Evolutionary conservation across 2,329 filamentous ascomycete species (phyloP).

Genomic region (Aspergillus novoparasiticus): DNA sequence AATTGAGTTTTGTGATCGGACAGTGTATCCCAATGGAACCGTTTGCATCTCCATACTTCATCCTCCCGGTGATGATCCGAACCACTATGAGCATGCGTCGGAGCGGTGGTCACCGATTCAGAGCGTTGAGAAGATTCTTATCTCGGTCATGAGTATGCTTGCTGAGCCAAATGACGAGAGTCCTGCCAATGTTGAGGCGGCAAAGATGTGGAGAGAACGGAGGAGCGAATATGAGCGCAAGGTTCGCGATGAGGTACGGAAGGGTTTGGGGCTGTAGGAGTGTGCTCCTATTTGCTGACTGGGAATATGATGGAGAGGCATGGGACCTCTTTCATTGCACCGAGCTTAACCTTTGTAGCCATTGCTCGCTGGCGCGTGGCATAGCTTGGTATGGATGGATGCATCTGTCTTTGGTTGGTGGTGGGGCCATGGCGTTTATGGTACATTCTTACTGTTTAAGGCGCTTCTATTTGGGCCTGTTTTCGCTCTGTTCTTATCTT

Average conservation of each 20-base stretch:
- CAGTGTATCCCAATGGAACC: constrained; percentile 87
- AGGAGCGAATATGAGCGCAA: constrained; percentile 81
- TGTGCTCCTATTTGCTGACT: neutral
- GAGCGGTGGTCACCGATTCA: constrained; percentile 97
- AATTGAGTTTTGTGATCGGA: constrained; percentile 2
- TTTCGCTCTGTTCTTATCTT: neutral
- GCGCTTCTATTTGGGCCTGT: neutral
- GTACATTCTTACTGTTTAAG: neutral
- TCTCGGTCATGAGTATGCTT: constrained; percentile 97
- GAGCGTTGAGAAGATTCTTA: constrained; percentile 95
- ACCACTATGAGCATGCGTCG: constrained; percentile 95
- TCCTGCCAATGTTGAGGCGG: constrained; percentile 93
- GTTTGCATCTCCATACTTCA: constrained; percentile 99
- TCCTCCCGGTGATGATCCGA: constrained; percentile 93
- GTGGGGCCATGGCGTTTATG: neutral
- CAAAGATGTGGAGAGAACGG: constrained; percentile 91
- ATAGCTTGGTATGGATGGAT: neutral
- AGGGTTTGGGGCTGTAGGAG: constrained; percentile 72
- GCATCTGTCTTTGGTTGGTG: neutral
- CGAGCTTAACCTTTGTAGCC: neutral
- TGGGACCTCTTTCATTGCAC: neutral
- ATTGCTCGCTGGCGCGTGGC: neutral
- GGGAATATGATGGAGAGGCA: neutral
- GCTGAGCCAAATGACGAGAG: constrained; percentile 97
- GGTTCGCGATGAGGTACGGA: constrained; percentile 79